A percentile compares a stretch with the other conserved stretches of the same genome.
Evolutionary conservation across 805 yeast genomes (phyloP).

Genomic region (Zygoascus ofunaensis): DNA sequence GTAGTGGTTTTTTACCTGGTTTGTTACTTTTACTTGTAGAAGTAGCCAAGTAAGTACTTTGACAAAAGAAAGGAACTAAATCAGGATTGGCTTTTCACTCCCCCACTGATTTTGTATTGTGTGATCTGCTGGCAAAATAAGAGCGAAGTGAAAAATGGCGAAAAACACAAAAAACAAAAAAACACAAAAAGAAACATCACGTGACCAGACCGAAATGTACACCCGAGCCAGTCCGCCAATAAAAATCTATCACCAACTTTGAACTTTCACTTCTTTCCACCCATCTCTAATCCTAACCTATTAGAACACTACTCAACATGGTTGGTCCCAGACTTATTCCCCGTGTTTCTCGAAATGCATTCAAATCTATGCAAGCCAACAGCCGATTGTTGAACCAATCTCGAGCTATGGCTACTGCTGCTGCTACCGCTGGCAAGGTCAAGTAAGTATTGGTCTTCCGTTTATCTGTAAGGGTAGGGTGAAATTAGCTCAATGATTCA

Average conservation of each 20-base stretch:
- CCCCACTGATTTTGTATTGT: no score
- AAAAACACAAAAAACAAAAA: no score
- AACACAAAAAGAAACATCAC: background rate
- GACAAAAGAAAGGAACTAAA: no score
- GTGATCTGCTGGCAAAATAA: no score
- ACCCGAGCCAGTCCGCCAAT: constrained; percentile 1
- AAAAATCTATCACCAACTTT: background rate
- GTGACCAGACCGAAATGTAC: background rate
- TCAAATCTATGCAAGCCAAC: constrained; percentile 82
- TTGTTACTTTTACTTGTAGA: no score
- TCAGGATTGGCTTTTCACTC: no score
- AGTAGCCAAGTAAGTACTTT: no score
- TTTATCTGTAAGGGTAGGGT: background rate
- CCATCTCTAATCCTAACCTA: constrained; percentile 1
- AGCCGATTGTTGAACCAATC: constrained; percentile 41
- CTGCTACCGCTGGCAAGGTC: constrained; percentile 67
- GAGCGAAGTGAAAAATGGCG: no score
- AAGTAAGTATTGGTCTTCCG: constrained; percentile 69
- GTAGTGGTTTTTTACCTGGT: no score
- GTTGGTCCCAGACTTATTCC: constrained; percentile 41
- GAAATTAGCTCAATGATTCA: background rate
- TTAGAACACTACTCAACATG: constrained; percentile 31
- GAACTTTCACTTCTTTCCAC: constrained; percentile 1
- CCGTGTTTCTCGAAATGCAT: constrained; percentile 65
- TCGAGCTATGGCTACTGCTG: constrained; percentile 61